Evolutionary conservation across 2,329 filamentous ascomycete species (phyloP).

Genomic region (Clonostachys rosea): DNA sequence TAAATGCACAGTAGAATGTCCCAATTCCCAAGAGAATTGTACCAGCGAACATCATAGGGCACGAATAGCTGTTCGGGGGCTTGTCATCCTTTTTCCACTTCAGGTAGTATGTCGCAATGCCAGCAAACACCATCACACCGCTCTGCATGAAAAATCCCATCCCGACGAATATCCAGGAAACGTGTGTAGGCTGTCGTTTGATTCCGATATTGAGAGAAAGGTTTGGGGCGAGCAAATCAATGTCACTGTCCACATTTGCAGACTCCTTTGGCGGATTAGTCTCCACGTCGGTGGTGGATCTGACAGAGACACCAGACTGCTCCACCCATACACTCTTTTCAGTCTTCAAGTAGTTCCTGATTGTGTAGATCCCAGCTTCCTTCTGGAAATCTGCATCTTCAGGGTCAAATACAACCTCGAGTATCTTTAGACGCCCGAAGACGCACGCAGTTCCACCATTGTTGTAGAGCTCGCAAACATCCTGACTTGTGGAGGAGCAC

Average conservation of each 20-base stretch:
- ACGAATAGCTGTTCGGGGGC: background rate
- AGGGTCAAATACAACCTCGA: conserved; percentile 17
- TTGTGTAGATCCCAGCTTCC: background rate
- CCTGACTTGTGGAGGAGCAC: conserved; percentile 28
- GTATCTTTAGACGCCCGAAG: conserved; percentile 21
- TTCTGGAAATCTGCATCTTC: background rate
- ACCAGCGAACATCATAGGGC: background rate
- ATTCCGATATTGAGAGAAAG: background rate
- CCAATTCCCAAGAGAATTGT: background rate
- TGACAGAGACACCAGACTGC: background rate
- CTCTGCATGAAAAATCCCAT: background rate
- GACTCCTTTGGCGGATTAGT: background rate
- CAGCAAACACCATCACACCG: background rate
- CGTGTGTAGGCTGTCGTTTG: background rate
- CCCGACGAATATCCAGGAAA: background rate
- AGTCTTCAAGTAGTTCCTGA: background rate
- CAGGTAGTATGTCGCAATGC: background rate
- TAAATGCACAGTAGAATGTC: background rate
- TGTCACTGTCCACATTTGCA: background rate
- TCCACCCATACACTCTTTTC: too few relatives aligned
- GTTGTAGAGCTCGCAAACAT: conserved; percentile 32
- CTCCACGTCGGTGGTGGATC: background rate
- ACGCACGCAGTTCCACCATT: conserved; percentile 21
- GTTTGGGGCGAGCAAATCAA: background rate
- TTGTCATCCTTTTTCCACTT: background rate